phyloP scores from a whole-genome alignment of 768 basidiomycete genomes.

The Suillus subalutaceus region DNA sequence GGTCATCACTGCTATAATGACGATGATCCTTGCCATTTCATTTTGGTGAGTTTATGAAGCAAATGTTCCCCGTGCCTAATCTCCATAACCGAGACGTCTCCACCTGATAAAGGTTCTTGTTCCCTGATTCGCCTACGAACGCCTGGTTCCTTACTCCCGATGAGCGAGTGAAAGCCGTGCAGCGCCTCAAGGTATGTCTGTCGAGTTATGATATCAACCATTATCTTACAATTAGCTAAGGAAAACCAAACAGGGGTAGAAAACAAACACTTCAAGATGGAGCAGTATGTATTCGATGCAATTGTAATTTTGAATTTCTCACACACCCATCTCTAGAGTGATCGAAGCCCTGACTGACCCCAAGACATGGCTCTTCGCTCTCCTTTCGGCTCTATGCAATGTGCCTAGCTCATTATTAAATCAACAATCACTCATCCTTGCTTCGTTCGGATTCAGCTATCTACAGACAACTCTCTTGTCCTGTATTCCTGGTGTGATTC shows the following conservation, averaged over 20 bases:
- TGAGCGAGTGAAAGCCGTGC: background rate
- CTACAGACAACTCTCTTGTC: background rate
- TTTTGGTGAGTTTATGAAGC: conserved; percentile 48
- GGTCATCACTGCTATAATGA: conserved; percentile 62
- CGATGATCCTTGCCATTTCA: conserved; percentile 46
- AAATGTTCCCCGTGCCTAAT: background rate
- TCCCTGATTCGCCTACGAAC: conserved; percentile 1
- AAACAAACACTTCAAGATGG: background rate
- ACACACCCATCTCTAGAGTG: background rate
- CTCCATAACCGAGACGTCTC: background rate
- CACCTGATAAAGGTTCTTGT: background rate
- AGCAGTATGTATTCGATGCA: background rate
- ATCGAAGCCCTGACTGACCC: background rate
- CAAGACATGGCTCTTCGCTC: conserved; percentile 2
- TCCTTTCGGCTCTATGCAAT: background rate
- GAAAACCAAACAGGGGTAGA: background rate
- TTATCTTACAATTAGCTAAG: background rate
- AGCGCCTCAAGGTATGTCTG: background rate
- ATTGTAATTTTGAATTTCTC: background rate
- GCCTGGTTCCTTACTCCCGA: background rate
- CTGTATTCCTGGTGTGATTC: background rate
- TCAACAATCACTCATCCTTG: background rate
- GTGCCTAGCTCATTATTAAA: background rate
- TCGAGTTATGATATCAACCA: background rate
- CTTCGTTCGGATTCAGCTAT: background rate